Base-by-base conservation (phyloP, 352 stramenopile species). In the Phytophthora fragariae region DNA sequence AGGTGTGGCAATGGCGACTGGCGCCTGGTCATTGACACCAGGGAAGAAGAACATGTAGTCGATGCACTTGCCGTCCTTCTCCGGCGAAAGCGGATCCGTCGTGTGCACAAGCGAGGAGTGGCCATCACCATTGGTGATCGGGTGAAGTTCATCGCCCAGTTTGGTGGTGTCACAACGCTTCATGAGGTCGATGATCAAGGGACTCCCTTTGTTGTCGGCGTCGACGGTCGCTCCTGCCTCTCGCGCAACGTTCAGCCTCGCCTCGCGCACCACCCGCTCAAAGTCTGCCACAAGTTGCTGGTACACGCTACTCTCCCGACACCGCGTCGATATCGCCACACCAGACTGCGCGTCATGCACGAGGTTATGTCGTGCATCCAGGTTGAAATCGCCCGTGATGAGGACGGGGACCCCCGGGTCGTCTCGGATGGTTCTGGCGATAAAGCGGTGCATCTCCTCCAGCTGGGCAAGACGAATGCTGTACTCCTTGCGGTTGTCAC, bases 1-100 rank as follows among this genome's bases (percentile, higher is more conserved):
- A n/a, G n/a, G 37, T 44, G 59, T 37, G 53, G 24, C n/a, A 8
- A 44, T 15, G 19, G 46, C 24, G 39, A 54, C 41, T 52, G 21
- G 59, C 14, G 63, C 54, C 12, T 73, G 75, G 19, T 83, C 79
- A 33, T 68, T 79, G 8, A 76, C 74, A 0, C 74, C 73, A 0
- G 86, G 80, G 49, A 85, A 83, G 72, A 91, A 91, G 63, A 95
- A 94, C 77, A 95, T 86, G 71, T 93, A 95, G 79, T 95, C 89
- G 63, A 95, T 95, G 70, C 89, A 95, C 62, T 95, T 95, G 76
- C 89, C 89, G 57, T 91, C 79, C 46, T 86, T 88, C 10, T 91
- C 72, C 1, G 57, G 74, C 1, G 75, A 82, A 9, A 81, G 55
- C 33, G 85, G 76, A 33, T 92, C 79, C 41, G 46, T 74, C 33